Base-by-base conservation (phyloP, 495 filamentous ascomycete genomes). In the Hypomontagnella submonticulosa region DNA sequence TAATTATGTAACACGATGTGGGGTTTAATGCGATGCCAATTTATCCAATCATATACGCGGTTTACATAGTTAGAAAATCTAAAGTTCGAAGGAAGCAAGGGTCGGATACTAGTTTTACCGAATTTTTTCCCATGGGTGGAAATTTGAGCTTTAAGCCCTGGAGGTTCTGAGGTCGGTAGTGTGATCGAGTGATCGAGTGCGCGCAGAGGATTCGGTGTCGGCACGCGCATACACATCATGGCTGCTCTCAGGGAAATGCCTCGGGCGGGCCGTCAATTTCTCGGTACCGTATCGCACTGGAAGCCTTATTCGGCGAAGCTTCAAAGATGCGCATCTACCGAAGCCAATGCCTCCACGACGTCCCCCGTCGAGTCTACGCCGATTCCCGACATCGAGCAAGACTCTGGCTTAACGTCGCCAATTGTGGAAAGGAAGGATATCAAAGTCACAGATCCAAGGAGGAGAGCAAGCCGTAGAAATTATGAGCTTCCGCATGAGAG, bases 391-490 rank as follows among this genome's bases (percentile, higher is more conserved):
- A 73, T 82, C 52, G 80, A 81, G 57, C 42, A 61, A n/a, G 64
- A 74, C 23, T 77, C 79, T 52, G 71, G 72, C 15, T 59, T 82
- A 50, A 58, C 41, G 4, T 15, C 63, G 18, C 76, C 76, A 41
- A 62, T 76, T 37, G 61, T 78, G 32, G 61, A 50, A 19, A 69
- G 62, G 32, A 75, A 76, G 6, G 75, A 74, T 44, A 69, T 77
- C 55, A 69, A 68, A 16, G 49, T 73, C 2, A 73, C 74, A 20
- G 75, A 74, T 53, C 79, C 79, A 16, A 75, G 77, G 56, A 80
- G 76, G 73, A 73, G 79, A 52, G 78, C 78, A 19, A 74, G 70
- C 34, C 76, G 79, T 38, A 77, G 80, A 66, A 75, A 72, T 23
- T 63, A 61, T 42, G 61, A 60, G 56, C 71, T 81, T 38, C 79